Percentiles rank a stretch among this genome's conserved stretches.
Evolutionary conservation across 1,139 yeast genomes (phyloP).

Genomic region (Lodderomyces beijingensis): DNA sequence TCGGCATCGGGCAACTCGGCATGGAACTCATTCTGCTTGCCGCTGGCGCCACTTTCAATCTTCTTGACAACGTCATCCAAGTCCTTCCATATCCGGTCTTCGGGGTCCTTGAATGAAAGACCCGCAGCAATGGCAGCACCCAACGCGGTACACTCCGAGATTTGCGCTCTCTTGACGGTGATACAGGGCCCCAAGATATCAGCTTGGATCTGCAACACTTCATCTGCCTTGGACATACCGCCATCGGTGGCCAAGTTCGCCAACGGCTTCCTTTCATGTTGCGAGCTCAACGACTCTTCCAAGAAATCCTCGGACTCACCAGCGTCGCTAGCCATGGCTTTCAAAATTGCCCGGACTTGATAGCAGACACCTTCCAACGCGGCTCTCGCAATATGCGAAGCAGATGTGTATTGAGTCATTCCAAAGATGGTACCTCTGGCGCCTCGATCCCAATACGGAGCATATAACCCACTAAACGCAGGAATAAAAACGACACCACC

Average conservation of each 20-base stretch:
- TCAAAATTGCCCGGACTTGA: conserved; percentile 86
- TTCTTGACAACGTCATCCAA: conserved; percentile 56
- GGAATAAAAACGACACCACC: conserved; percentile 96
- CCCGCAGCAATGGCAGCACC: conserved; percentile 98
- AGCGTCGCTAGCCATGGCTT: conserved; percentile 86
- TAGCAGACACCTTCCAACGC: conserved; percentile 94
- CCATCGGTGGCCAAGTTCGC: conserved; percentile 80
- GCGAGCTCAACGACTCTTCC: conserved; percentile 38
- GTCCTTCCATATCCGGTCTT: conserved; percentile 70
- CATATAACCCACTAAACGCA: conserved; percentile 89
- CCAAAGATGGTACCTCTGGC: conserved; percentile 94
- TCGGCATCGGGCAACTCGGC: conserved; percentile 58
- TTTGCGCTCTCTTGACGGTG: conserved; percentile 73
- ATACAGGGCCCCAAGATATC: conserved; percentile 87
- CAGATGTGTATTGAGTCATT: conserved; percentile 81
- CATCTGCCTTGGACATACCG: conserved; percentile 90
- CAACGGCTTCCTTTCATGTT: conserved; percentile 45
- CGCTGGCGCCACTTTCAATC: conserved; percentile 32
- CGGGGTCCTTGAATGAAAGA: conserved; percentile 53
- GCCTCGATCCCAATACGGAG: conserved; percentile 94
- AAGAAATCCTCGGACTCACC: conserved; percentile 49
- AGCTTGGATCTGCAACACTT: conserved; percentile 91
- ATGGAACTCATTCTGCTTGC: conserved; percentile 37
- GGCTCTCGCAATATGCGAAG: conserved; percentile 88
- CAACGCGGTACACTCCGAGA: conserved; percentile 88